Base-by-base conservation (phyloP, 768 basidiomycete genomes). In the Boletus insuetus region DNA sequence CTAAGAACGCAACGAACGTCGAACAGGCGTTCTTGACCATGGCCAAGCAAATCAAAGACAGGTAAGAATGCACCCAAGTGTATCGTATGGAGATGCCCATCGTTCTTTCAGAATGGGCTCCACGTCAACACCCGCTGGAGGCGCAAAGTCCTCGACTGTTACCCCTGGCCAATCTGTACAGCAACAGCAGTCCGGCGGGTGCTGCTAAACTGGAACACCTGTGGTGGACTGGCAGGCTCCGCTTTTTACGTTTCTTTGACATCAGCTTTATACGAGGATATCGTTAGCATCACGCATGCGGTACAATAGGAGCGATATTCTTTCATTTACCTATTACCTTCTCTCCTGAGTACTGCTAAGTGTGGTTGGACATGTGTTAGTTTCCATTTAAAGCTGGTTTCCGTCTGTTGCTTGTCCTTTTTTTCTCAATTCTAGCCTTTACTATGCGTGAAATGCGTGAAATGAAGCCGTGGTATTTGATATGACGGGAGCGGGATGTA, bases 21-120 rank as follows among this genome's bases (percentile, higher is more conserved):
- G 97, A 99, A 73, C 94, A 99, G 74, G 95, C 97, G 6, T 99
- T 99, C 84, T 86, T 98, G 80, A 95, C 94, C 31, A 92, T 99
- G 84, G 95, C 97, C 4, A 91, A 96, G 79, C 91, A 93, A 75
- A 93, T 94, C 70, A 93, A 94, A 72, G 91, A 94, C 73, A 85
- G 91, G 91, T 89, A 65, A 32, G 82, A 60, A 3, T 20, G 12
- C 38, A 10, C 10, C 42, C 13, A n/a, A 17, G 6, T 16, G 26
- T 11, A 35, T 32, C 22, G 34, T 45, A 38, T 44, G 12, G 34
- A 37, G 17, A 31, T 51, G 13, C 48, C 59, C 19, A 51, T 16
- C 44, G 0, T 39, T 40, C 34, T 40, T 48, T 51, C 31, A 94
- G 92, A 61, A 93, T 94, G 89, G 93, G 91, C 16, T 84, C 91